Evolutionary conservation across 345 rosid species (phyloP), one percentile per base, ranked within the genome.

Genomic region (Chamaenerion angustifolium): DNA sequence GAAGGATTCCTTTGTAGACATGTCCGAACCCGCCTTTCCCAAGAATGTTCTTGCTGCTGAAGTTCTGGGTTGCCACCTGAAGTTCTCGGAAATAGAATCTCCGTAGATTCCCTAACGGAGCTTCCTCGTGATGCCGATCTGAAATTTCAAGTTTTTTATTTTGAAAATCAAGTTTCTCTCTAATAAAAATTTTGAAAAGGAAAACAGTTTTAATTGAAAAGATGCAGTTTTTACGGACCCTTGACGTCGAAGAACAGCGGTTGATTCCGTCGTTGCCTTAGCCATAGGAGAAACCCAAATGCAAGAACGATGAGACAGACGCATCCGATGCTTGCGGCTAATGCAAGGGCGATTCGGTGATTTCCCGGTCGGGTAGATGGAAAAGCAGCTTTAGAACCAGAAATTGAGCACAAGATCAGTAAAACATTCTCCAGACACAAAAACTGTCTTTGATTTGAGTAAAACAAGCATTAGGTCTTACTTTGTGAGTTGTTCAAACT

Each of bases 21-120:
- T 80, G 59, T 44, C 96, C 98, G 37, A 80, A 92, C 9, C 96
- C 98, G 55, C 98, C 98, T 64, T 86, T 92, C 42, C 96, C 98
- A 6, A 92, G 75, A 43, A 92, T 78, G 72, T 76, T 75, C 70
- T 72, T 87, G 75, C 78, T 82, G 84, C 90, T 82, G 67, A 92
- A 92, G 69, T 84, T 84, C 59, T 71, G 70, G 2, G 98, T 84
- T 14, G 96, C 88, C 48, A 66, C 60, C 62, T 87, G 95, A 65
- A 92, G 82, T 65, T 87, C 89, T 57, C 96, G 85, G 48, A 92
- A 74, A n/a, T 73, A 84, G 50, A 92, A 92, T 67, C 83, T 74
- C 69, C 81, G 80, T 47, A 92, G 73, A 74, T 92, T 89, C 59
- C 96, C 98, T 13, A 82, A 81, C 37, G 82, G 82, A 57, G 83